Base-by-base conservation (phyloP, 1,284 basidiomycete genomes). In the Ganoderma lingzhi region DNA sequence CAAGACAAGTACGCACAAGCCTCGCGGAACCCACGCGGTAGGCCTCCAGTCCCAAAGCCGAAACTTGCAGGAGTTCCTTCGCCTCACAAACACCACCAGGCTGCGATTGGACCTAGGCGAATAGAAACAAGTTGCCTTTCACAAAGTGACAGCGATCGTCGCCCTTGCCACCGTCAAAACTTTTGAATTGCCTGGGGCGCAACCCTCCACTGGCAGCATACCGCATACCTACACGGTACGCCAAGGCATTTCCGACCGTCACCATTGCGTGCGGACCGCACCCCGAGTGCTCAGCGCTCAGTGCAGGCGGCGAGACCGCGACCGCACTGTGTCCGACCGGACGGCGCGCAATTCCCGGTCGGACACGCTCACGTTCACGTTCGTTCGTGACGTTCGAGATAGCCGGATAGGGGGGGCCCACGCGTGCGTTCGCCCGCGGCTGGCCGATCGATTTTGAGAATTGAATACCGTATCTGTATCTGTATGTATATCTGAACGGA, bases 331-430 rank as follows among this genome's bases (percentile, higher is more conserved):
- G 3, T 15, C 45, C 45, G 45, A 48, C 45, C 9, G 45, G n/a
- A n/a, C 45, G 45, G 45, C 45, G 45, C 45, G n/a, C 45, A 48
- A 23, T 48, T 48, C 45, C 45, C 45, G 45, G 45, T 48, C 45
- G 45, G 45, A 48, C n/a, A 48, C 6, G 23, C 23, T 23, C 23
- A 23, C 23, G 23, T 23, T 23, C 23, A 23, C 23, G 23, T 23
- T 23, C 23, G 23, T 23, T 23, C 23, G 23, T 23, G 23, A 23
- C 23, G 23, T 23, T 23, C 23, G 45, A 48, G 45, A 48, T 48
- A 48, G 45, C 45, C n/a, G 45, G n/a, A 48, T 48, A 48, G 23
- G 23, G 23, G 45, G 45, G 45, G n/a, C n/a, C 45, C 44, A 45
- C 44, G 41, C 9, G 41, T 15, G 41, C 41, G 8, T 23, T 9